phyloP scores from a whole-genome alignment of 257 asterid genomes.

The Solanum ossicruentum region DNA sequence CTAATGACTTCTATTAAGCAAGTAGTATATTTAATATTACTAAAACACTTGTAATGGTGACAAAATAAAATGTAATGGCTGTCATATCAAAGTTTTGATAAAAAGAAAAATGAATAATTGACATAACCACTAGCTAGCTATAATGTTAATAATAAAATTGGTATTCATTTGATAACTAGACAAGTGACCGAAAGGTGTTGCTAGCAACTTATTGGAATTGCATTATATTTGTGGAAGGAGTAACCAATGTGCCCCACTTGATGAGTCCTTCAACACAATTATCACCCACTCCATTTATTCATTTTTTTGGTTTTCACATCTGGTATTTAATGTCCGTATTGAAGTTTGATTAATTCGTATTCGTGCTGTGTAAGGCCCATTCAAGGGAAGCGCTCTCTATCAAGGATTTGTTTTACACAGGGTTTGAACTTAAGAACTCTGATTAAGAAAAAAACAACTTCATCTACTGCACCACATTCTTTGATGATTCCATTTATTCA shows the following conservation, averaged over 20 bases:
- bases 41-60: neutral
- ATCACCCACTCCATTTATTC: neutral
- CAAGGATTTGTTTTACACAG: too few relatives aligned
- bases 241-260: neutral
- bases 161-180: neutral
- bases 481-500: neutral
- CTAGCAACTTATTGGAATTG: neutral
- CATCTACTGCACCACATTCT: too few relatives aligned
- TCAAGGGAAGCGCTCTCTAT: too few relatives aligned
- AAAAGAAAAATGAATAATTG: neutral
- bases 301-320: too few relatives aligned
- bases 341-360: accelerated
- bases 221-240: neutral
- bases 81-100: neutral
- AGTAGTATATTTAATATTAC: neutral
- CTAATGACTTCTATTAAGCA: neutral
- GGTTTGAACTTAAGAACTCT: too few relatives aligned
- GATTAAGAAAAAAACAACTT: too few relatives aligned
- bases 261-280: neutral
- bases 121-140: neutral
- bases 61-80: neutral
- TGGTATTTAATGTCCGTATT: too few relatives aligned
- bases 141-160: neutral
- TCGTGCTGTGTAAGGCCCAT: accelerated
- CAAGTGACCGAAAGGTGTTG: neutral